A percentile compares a stretch with the other conserved stretches of the same genome.
Evolutionary conservation across 1,284 basidiomycete genomes (phyloP).

Genomic region (Sanguinoderma infundibulare): DNA sequence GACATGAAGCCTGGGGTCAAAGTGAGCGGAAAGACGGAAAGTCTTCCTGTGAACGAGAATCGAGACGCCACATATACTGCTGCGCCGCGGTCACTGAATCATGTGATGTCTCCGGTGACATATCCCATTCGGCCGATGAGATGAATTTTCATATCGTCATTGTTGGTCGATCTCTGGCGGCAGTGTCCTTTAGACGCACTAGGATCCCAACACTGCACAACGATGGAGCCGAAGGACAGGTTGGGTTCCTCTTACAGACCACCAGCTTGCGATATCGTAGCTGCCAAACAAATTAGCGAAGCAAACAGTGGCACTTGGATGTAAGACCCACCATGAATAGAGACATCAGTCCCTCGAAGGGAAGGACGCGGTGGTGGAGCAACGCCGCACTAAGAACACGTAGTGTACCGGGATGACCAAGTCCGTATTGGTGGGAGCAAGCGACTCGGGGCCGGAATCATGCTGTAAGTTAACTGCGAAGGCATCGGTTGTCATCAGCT

Average conservation of each 20-base stretch:
- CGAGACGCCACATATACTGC: not conserved
- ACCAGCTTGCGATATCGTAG: not conserved
- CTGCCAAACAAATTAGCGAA: not conserved
- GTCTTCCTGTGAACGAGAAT: too few relatives aligned
- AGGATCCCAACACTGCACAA: too few relatives aligned
- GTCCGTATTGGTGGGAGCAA: too few relatives aligned
- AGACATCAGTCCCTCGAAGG: not conserved
- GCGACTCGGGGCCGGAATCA: too few relatives aligned
- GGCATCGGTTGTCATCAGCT: too few relatives aligned
- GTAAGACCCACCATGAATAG: not conserved
- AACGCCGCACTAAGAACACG: too few relatives aligned
- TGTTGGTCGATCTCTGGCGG: not conserved
- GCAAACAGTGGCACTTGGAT: not conserved
- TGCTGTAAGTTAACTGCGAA: too few relatives aligned
- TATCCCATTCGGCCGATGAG: not conserved
- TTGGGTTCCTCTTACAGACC: not conserved
- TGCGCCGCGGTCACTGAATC: not conserved
- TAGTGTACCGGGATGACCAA: too few relatives aligned
- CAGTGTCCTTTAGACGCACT: not conserved
- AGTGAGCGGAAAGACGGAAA: not conserved
- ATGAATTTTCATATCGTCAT: not conserved
- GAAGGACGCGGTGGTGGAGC: too few relatives aligned
- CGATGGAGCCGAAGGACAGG: not conserved
- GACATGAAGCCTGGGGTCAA: not conserved
- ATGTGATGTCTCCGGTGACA: not conserved